Percentiles rank a stretch among this genome's conserved stretches.
Conservation (phyloP, 2,329 filamentous ascomycete genomes). For the Aspergillaceae sp. region DNA sequence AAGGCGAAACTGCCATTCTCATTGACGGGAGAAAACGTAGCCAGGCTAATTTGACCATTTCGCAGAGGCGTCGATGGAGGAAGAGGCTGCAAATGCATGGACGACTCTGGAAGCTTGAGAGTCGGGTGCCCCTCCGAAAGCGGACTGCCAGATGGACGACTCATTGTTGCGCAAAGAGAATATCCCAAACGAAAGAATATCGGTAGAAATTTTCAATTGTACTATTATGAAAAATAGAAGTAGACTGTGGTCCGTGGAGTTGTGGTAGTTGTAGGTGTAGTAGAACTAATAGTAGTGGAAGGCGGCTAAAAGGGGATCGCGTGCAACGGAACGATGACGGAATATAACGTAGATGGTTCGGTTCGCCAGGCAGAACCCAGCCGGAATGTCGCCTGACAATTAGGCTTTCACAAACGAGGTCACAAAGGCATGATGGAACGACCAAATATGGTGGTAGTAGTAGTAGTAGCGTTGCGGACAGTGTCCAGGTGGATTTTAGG, state of each 20-base stretch:
- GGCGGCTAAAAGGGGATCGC: too few species aligned
- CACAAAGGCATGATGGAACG: too few species aligned
- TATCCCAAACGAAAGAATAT: too few species aligned
- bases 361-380: too few species aligned
- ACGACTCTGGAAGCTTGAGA: slow-evolving; percentile 15
- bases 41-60: slow-evolving; percentile 46
- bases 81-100: slow-evolving; percentile 17
- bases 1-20: slow-evolving; percentile 95
- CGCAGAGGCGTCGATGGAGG: slow-evolving; percentile 19
- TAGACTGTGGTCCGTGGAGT: too few species aligned
- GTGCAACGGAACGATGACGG: too few species aligned
- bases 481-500: slow-evolving; percentile 2
- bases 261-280: too few species aligned
- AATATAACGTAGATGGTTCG: too few species aligned
- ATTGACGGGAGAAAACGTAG: slow-evolving; percentile 76
- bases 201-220: neutral
- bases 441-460: too few species aligned
- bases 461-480: neutral
- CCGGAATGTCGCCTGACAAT: too few species aligned
- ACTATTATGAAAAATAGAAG: neutral
- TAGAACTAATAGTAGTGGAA: too few species aligned
- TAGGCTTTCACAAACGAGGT: too few species aligned
- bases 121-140: slow-evolving; percentile 13
- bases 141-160: slow-evolving; percentile 14
- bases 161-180: slow-evolving; percentile 13